Conservation (phyloP, 768 basidiomycete species). For the Baorangia bicolor region DNA sequence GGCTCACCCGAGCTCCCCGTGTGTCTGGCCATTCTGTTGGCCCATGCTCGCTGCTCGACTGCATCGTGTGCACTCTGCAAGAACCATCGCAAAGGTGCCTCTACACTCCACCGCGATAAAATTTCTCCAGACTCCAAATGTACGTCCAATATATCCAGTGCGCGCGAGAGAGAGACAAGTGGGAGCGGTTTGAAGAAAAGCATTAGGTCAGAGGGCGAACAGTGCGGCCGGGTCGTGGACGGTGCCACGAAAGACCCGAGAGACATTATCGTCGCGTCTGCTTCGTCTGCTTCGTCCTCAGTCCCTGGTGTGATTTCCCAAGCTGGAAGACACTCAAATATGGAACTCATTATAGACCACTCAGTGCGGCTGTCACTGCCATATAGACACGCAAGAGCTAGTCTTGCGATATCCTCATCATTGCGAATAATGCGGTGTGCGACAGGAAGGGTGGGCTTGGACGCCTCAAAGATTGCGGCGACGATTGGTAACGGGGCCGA, state of each 20-base stretch:
- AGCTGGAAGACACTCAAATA: slow-evolving; percentile 95
- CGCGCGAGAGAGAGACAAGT: slow-evolving; percentile 68
- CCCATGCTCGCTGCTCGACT: slow-evolving; percentile 77
- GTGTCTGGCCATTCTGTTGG: slow-evolving; percentile 79
- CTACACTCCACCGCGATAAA: slow-evolving; percentile 81
- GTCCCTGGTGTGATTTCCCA: slow-evolving; percentile 67
- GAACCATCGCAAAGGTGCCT: slow-evolving; percentile 88
- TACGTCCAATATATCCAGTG: slow-evolving; percentile 88
- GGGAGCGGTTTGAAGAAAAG: slow-evolving; percentile 83
- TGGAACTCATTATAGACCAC: slow-evolving; percentile 83
- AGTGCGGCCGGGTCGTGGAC: slow-evolving; percentile 55
- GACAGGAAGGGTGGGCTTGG: slow-evolving; percentile 80
- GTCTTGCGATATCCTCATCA: slow-evolving; percentile 80
- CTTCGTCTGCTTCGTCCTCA: slow-evolving; percentile 67
- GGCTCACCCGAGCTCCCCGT: slow-evolving; percentile 57
- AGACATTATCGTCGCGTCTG: slow-evolving; percentile 79
- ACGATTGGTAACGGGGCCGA: slow-evolving; percentile 63
- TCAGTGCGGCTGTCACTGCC: slow-evolving; percentile 68
- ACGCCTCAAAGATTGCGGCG: slow-evolving; percentile 81
- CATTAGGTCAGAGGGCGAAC: slow-evolving; percentile 68
- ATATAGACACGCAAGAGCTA: slow-evolving; percentile 89
- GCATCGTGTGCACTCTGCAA: slow-evolving; percentile 68
- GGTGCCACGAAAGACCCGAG: slow-evolving; percentile 80
- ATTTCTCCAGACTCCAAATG: slow-evolving; percentile 95
- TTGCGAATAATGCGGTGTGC: slow-evolving; percentile 72